These are phyloP conservation scores for Eucalyptus leucophloia DNA, from an alignment of 345 rosid genomes.

Conservation along the genomic window DNA sequence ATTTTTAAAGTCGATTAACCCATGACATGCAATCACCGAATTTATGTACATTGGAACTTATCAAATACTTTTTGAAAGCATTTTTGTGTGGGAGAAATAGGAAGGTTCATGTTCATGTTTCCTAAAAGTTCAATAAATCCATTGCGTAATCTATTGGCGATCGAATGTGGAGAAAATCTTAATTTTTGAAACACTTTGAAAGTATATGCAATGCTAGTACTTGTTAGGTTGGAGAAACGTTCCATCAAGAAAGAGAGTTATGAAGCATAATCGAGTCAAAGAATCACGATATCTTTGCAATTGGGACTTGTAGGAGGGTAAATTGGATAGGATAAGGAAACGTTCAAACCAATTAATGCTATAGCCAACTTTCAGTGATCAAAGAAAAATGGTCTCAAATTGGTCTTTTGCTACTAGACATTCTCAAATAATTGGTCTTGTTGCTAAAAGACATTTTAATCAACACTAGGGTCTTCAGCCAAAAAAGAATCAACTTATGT, in stretches of 20 bases:
- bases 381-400: background rate
- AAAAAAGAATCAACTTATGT: background rate
- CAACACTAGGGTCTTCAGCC: background rate
- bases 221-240: background rate
- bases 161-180: background rate
- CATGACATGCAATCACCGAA: no score
- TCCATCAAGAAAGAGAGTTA: background rate
- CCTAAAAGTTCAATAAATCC: background rate
- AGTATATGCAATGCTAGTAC: background rate
- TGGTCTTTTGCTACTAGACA: background rate
- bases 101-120: background rate
- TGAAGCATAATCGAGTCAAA: background rate
- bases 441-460: background rate
- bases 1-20: no score
- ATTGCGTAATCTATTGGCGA: background rate
- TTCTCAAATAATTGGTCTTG: background rate
- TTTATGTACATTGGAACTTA: no score
- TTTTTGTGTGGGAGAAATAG: background rate
- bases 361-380: background rate
- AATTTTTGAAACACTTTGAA: background rate
- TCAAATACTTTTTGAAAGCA: no score
- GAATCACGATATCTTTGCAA: no score
- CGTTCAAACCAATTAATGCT: background rate
- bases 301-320: no score
- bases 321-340: no score